phyloP scores from a whole-genome alignment of 495 filamentous ascomycete species.

The Lasiosphaeris hirsuta region DNA sequence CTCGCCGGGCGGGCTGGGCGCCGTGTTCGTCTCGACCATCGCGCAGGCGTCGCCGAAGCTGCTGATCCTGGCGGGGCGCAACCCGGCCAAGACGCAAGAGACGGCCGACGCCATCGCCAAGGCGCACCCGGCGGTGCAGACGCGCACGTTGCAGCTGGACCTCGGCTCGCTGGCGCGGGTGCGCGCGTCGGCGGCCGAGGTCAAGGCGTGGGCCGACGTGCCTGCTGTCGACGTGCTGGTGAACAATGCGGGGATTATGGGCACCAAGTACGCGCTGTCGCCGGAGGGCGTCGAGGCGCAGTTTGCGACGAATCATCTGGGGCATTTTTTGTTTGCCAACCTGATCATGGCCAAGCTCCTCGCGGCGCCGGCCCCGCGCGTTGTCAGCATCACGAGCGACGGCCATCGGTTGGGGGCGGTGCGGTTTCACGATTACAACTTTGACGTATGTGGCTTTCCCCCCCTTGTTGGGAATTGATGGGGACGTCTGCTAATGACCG shows the following conservation, averaged over 20 bases:
- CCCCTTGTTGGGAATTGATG: too few relatives aligned
- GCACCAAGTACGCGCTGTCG: conserved; percentile 42
- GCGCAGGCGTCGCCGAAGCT: too few relatives aligned
- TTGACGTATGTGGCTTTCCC: conserved; percentile 25
- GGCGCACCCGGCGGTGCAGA: conserved; percentile 21
- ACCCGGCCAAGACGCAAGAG: too few relatives aligned
- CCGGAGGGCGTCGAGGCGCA: conserved; percentile 64
- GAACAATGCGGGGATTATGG: conserved; percentile 71
- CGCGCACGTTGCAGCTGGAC: conserved; percentile 39
- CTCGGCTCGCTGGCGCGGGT: conserved; percentile 44
- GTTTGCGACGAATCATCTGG: conserved; percentile 70
- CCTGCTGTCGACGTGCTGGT: conserved; percentile 58
- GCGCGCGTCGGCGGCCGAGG: conserved; percentile 36
- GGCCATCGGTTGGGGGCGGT: conserved; percentile 48
- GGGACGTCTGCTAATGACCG: not conserved
- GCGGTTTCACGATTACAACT: conserved; percentile 47
- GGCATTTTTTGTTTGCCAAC: conserved; percentile 64
- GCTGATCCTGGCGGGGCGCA: too few relatives aligned
- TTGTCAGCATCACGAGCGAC: conserved; percentile 40
- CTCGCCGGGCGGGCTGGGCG: too few relatives aligned
- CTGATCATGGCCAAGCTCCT: conserved; percentile 53
- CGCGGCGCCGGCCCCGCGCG: conserved; percentile 20
- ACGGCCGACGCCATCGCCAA: too few relatives aligned
- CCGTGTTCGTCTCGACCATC: too few relatives aligned
- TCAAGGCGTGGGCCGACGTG: conserved; percentile 33